phyloP scores from a whole-genome alignment of 2,329 filamentous ascomycete genomes.

The Cryphonectria parasitica region DNA sequence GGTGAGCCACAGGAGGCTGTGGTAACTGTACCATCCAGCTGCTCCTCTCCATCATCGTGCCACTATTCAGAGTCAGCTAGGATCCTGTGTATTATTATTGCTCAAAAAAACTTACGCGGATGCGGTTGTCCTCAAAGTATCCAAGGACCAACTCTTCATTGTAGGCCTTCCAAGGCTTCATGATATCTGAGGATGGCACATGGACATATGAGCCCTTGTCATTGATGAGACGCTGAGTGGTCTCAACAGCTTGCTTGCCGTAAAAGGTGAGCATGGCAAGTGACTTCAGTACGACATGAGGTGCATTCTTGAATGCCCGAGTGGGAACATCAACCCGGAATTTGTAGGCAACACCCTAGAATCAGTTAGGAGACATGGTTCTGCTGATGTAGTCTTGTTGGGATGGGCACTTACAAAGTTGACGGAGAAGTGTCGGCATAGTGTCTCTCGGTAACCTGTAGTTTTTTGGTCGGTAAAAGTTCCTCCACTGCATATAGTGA shows the following conservation, averaged over 20 bases:
- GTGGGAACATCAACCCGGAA: conserved; percentile 54
- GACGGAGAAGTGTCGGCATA: conserved; percentile 56
- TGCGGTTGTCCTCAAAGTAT: conserved; percentile 64
- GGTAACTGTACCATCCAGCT: conserved; percentile 65
- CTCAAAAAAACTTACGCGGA: conserved; percentile 49
- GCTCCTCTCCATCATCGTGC: conserved; percentile 69
- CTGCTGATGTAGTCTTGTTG: neutral
- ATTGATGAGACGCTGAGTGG: conserved; percentile 30
- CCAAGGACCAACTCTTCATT: conserved; percentile 67
- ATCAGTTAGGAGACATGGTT: conserved; percentile 33
- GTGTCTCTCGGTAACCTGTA: conserved; percentile 44
- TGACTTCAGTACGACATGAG: conserved; percentile 51
- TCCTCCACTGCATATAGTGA: conserved; percentile 18
- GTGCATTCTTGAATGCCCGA: conserved; percentile 53
- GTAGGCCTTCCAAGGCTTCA: conserved; percentile 48
- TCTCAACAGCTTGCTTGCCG: conserved; percentile 49
- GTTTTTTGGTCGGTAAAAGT: conserved; percentile 3
- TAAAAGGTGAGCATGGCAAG: conserved; percentile 52
- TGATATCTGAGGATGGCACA: conserved; percentile 29
- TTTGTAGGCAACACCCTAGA: conserved; percentile 66
- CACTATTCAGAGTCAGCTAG: conserved; percentile 44
- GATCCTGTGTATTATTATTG: neutral
- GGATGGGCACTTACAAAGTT: conserved; percentile 50
- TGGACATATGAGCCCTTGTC: conserved; percentile 12
- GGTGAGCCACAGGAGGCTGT: conserved; percentile 63